These are phyloP conservation scores for Lachancea waltii DNA, from an alignment of 805 yeast species.

Conservation along the genomic window DNA sequence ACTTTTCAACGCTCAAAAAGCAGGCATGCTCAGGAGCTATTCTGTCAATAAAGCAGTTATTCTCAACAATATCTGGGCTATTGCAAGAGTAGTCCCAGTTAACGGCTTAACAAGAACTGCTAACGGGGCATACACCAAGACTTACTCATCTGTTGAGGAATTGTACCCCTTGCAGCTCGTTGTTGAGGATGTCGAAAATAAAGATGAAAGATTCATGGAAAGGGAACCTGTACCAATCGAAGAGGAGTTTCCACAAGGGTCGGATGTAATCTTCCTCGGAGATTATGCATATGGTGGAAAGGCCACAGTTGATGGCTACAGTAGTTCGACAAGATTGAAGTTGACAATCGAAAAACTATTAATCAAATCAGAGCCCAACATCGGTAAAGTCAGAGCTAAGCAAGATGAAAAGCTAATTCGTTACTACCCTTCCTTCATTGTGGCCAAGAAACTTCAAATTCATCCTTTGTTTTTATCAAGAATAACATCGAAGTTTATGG, in stretches of 20 bases:
- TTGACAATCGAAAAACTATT: conserved; percentile 48
- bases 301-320: conserved; percentile 58
- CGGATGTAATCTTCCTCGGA: conserved; percentile 74
- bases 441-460: conserved; percentile 50
- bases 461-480: conserved; percentile 65
- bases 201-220: conserved; percentile 68
- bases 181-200: conserved; percentile 65
- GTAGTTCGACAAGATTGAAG: conserved; percentile 39
- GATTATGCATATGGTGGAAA: conserved; percentile 83
- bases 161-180: conserved; percentile 72
- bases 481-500: conserved; percentile 65
- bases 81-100: conserved; percentile 68
- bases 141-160: conserved; percentile 48
- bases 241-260: conserved; percentile 71
- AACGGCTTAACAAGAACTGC: conserved; percentile 66
- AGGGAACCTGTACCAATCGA: conserved; percentile 70
- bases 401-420: conserved; percentile 49
- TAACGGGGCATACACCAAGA: conserved; percentile 74
- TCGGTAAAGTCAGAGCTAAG: conserved; percentile 56
- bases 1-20: conserved; percentile 39
- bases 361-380: conserved; percentile 48
- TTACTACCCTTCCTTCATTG: conserved; percentile 62
- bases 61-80: conserved; percentile 45
- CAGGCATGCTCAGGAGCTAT: conserved; percentile 38
- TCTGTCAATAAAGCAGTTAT: conserved; percentile 55